Base-by-base conservation (phyloP, 2,329 filamentous ascomycete genomes). In the Paramyrothecium roridum region DNA sequence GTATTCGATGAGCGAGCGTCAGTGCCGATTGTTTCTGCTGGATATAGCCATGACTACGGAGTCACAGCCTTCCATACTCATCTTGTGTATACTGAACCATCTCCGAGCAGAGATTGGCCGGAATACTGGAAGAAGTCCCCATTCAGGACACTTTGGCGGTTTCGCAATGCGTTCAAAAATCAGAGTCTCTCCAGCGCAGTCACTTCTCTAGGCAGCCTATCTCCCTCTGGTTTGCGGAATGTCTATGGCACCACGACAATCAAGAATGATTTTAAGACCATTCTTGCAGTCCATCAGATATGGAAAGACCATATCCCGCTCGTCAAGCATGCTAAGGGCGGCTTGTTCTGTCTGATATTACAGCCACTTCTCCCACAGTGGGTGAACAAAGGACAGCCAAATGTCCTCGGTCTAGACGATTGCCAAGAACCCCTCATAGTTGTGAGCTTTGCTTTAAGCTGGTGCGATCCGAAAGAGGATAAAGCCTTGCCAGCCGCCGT, bases 401-500 rank as follows among this genome's bases (percentile, higher is more conserved):
- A 50, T 21, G 34, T 50, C 4, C 37, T 55, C 7, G 48, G 53
- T 51, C 48, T 37, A 17, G 23, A 45, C 21, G 23, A 23, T 3
- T 48, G 48, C n/a, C 48, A 21, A 3, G 53, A 52, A 12, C 53
- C 53, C 4, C 26, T 55, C 23, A 50, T 52, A 8, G 45, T 52
- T 8, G 3, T 55, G 17, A 52, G 33, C 20, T 52, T 50, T 43
- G 34, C 37, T 13, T 4, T 48, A 12, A 52, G 19, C 8, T 55
- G 53, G 53, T n/a, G 21, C 16, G 33, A 52, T 13, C 22, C 33
- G 6, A 21, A 52, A 16, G 53, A 55, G 22, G 53, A 55, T 22
- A 23, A 55, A 3, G 16, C 52, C 3, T 17, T 55, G 11, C 17
- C 19, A 11, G 13, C 10, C 6, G 23, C n/a, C 23, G 23, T 46